Evolutionary conservation across 148 eudicot species (phyloP), one percentile per base, ranked within the genome.

Genomic region (Cornus controversa): DNA sequence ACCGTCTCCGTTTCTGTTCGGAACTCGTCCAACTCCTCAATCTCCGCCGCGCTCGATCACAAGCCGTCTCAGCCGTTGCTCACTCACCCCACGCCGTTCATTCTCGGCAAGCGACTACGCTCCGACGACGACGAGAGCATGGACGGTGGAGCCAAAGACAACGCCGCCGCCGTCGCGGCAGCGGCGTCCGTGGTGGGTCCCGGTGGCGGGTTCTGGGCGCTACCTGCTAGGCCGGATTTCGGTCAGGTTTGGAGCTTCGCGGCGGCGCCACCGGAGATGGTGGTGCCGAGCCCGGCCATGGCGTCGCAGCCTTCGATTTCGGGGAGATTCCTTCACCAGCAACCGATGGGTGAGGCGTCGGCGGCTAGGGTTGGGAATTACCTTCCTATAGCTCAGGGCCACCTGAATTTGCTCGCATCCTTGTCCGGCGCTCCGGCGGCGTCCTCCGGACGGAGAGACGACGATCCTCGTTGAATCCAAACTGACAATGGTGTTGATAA

Each of bases 191-290:
- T 80, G 4, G 86, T 82, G 22, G 81, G 85, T 0, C 63, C 85
- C 2, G 71, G 80, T 8, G 87, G 80, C 1, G 95, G 90, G 1
- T 89, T 89, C 74, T 93, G 97, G 97, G 95, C 94, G 3, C 69
- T 91, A 0, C 94, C 93, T 2, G 88, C 90, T 14, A 74, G 97
- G 66, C 86, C 95, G 14, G 93, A 91, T n/a, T 88, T 90, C 57
- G 85, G 87, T 31, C 92, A 89, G 83, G 89, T 89, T 7, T 93
- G 98, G 96, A 93, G 98, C 82, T 93, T 91, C 64, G 91, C 91
- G 1, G 81, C 91, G 16, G 85, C 83, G 23, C 84, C 89, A 18
- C 87, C 89, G 14, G 97, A 93, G 27, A 93, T 93, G 94, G 91
- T 89, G 26, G 84, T 87, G 50, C 86, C 89, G 8, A 73, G 87